Conservation (phyloP, 2,329 filamentous ascomycete genomes). For the Aspergillus cejpii region DNA sequence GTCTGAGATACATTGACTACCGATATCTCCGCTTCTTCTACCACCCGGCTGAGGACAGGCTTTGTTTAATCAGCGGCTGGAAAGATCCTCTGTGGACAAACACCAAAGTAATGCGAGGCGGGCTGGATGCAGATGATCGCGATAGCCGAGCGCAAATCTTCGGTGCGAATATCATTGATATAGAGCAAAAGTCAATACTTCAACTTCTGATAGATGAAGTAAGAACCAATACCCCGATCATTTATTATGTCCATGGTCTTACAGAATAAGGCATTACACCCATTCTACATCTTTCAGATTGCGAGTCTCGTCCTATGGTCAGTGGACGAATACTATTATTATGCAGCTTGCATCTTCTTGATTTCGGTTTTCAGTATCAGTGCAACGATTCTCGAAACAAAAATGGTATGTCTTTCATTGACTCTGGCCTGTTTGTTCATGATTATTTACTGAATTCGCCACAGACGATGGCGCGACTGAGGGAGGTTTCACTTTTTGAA, state of each 20-base stretch:
- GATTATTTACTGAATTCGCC: constrained; percentile 13
- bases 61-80: constrained; percentile 80
- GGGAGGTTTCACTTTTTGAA: constrained; percentile 89
- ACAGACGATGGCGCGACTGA: constrained; percentile 78
- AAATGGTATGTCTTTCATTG: constrained; percentile 52
- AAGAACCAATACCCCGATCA: constrained; percentile 15
- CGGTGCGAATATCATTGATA: constrained; percentile 83
- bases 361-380: constrained; percentile 91
- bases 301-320: constrained; percentile 94
- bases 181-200: constrained; percentile 76
- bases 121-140: constrained; percentile 84
- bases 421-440: constrained; percentile 4
- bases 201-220: constrained; percentile 87
- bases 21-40: constrained; percentile 91
- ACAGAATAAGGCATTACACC: constrained; percentile 68
- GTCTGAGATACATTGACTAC: constrained; percentile 77
- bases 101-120: constrained; percentile 64
- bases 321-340: constrained; percentile 94
- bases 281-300: constrained; percentile 97
- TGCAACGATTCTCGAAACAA: constrained; percentile 83
- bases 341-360: constrained; percentile 86
- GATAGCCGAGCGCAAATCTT: constrained; percentile 78
- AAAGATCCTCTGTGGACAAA: constrained; percentile 87
- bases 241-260: constrained; percentile 3
- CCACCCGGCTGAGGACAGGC: constrained; percentile 82